Conservation (phyloP, 2,329 filamentous ascomycete genomes). For the Lachnellula arida region DNA sequence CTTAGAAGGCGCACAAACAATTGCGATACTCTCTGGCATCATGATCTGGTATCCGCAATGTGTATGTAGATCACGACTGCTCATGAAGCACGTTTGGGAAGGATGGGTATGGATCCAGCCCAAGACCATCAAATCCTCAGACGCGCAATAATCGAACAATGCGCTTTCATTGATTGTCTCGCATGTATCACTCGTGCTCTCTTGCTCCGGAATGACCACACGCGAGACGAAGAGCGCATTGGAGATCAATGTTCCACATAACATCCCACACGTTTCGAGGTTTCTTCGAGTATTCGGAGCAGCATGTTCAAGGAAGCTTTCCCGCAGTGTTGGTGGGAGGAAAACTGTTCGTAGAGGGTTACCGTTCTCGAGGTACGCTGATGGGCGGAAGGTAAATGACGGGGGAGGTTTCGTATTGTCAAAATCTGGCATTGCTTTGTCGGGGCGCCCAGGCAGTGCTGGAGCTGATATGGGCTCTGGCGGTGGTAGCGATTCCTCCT, state of each 20-base stretch:
- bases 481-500: slow-evolving; percentile 2
- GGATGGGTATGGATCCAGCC: slow-evolving; percentile 96
- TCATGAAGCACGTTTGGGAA: slow-evolving; percentile 97
- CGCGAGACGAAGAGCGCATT: slow-evolving; percentile 90
- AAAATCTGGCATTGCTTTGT: slow-evolving; percentile 18
- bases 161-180: slow-evolving; percentile 84
- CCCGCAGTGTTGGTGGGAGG: slow-evolving; percentile 70
- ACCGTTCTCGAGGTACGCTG: slow-evolving; percentile 86
- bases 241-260: slow-evolving; percentile 85
- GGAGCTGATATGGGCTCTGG: not conserved
- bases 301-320: slow-evolving; percentile 70
- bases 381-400: slow-evolving; percentile 70
- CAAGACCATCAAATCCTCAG: slow-evolving; percentile 29
- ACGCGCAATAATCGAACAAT: slow-evolving; percentile 75
- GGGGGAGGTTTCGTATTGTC: slow-evolving; percentile 6
- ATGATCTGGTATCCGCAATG: slow-evolving; percentile 93
- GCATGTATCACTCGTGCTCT: slow-evolving; percentile 85
- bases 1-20: slow-evolving; percentile 87
- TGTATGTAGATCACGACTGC: slow-evolving; percentile 86
- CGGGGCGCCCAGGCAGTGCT: slow-evolving; percentile 22
- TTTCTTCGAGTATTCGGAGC: slow-evolving; percentile 72
- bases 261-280: slow-evolving; percentile 90
- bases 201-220: slow-evolving; percentile 87
- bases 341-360: slow-evolving; percentile 83
- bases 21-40: slow-evolving; percentile 93